Base-by-base conservation (phyloP, 2,329 filamentous ascomycete genomes). In the Apiospora marii region DNA sequence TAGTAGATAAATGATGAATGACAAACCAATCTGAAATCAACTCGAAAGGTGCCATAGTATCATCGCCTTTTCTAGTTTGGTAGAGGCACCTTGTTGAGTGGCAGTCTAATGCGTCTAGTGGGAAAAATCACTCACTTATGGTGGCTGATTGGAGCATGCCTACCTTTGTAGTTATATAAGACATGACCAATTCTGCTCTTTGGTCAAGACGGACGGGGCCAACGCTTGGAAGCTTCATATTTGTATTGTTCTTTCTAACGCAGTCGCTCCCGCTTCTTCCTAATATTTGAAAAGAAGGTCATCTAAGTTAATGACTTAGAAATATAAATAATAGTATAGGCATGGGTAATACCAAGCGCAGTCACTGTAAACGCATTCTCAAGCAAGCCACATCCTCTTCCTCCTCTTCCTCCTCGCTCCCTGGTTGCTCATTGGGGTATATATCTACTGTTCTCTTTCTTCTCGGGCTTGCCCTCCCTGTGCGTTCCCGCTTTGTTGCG, bases 1-100 rank as follows among this genome's bases (percentile, higher is more conserved):
- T 64, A 68, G 34, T 64, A 64, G 58, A 64, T 64, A 41, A 64
- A 41, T 64, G 58, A 64, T 14, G 34, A n/a, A 64, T 41, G 37
- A 64, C 34, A 64, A 41, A n/a, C 1, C 19, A 41, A 13, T 8
- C 16, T 10, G 22, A 10, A 24, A n/a, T 24, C 34, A 13, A 41
- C 22, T 49, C 10, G 37, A 10, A 41, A 10, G 37, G 37, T 41
- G 37, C 19, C 7, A 6, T 12, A n/a, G 46, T 49, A 49, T 6
- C 8, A 49, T 49, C 1, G n/a, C 22, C 19, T 49, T 3, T 3
- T n/a, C 22, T 49, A 41, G 10, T 12, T 6, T 10, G 22, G n/a
- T 49, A 49, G 19, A n/a, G 19, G 6, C 10, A n/a, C 22, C 10
- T 6, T n/a, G 3, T 49, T 22, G 16, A 10, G 46, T 7, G 19